Evolutionary conservation across 345 rosid genomes (phyloP).

Genomic region (Eucalyptus coolabah): DNA sequence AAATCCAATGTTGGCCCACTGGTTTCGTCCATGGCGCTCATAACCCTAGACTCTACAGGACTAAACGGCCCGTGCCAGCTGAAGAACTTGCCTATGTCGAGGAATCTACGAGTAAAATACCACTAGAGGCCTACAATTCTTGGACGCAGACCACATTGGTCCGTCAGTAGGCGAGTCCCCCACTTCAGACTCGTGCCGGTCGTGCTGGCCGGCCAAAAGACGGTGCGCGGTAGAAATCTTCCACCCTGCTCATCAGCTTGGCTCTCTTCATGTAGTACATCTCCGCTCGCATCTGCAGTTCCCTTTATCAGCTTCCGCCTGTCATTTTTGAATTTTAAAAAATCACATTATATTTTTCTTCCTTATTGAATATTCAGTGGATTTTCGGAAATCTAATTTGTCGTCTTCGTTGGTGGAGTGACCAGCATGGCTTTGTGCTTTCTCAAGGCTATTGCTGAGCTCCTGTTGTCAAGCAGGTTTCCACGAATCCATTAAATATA

Average conservation of each 20-base stretch:
- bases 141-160: conserved; percentile 48
- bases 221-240: not conserved
- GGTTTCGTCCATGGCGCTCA: not conserved
- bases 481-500: not conserved
- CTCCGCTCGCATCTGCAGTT: not conserved
- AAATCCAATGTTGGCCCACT: not conserved
- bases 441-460: not conserved
- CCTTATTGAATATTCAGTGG: not conserved
- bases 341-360: not conserved
- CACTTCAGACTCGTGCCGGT: not conserved
- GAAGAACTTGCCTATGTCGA: not conserved
- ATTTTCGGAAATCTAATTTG: not conserved
- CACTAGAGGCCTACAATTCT: conserved; percentile 40
- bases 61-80: not conserved
- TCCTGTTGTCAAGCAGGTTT: not conserved
- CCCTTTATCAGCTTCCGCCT: not conserved
- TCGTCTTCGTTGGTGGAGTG: not conserved
- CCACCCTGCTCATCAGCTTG: not conserved
- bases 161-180: not conserved
- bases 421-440: not conserved
- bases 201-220: not conserved
- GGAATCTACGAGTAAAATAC: not conserved
- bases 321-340: not conserved
- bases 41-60: conserved; percentile 35
- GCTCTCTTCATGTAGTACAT: not conserved